Evolutionary conservation across 1,284 basidiomycete genomes (phyloP).

Genomic region (Bjerkandera adusta): DNA sequence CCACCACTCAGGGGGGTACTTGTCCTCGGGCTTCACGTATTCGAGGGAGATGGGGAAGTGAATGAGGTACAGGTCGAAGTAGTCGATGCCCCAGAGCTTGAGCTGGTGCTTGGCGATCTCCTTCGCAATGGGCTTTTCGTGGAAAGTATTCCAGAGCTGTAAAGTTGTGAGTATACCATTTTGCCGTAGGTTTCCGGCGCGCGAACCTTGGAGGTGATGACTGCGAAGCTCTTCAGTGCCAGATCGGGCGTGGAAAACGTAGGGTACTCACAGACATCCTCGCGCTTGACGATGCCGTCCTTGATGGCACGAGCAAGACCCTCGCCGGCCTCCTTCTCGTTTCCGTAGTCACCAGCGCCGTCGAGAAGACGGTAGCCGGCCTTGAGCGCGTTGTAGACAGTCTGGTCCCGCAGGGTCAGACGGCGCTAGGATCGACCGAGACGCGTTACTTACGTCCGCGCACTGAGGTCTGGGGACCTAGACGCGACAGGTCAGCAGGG

Average conservation of each 20-base stretch:
- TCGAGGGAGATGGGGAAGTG: conserved; percentile 79
- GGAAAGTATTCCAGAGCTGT: conserved; percentile 83
- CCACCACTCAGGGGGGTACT: conserved; percentile 80
- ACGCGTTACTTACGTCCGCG: conserved; percentile 47
- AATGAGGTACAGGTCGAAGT: conserved; percentile 75
- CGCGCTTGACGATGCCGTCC: conserved; percentile 71
- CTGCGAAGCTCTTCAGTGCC: conserved; percentile 28
- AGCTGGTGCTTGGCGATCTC: conserved; percentile 61
- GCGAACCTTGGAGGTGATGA: conserved; percentile 66
- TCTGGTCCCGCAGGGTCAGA: conserved; percentile 36
- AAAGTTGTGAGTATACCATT: conserved; percentile 14
- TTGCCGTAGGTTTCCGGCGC: conserved; percentile 1
- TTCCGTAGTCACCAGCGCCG: conserved; percentile 79
- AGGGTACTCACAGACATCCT: conserved; percentile 69
- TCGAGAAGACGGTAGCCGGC: conserved; percentile 82
- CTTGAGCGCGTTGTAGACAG: conserved; percentile 71
- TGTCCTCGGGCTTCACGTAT: conserved; percentile 73
- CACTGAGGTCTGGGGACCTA: conserved; percentile 57
- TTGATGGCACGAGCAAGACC: conserved; percentile 72
- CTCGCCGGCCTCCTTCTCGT: conserved; percentile 85
- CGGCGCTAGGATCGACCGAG: conserved; percentile 3
- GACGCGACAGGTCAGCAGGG: background rate
- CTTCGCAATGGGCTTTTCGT: conserved; percentile 49
- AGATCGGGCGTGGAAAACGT: background rate
- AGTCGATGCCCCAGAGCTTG: conserved; percentile 73